phyloP scores from a whole-genome alignment of 164 flowering plant genomes.

The Aristolochia fimbriata region DNA sequence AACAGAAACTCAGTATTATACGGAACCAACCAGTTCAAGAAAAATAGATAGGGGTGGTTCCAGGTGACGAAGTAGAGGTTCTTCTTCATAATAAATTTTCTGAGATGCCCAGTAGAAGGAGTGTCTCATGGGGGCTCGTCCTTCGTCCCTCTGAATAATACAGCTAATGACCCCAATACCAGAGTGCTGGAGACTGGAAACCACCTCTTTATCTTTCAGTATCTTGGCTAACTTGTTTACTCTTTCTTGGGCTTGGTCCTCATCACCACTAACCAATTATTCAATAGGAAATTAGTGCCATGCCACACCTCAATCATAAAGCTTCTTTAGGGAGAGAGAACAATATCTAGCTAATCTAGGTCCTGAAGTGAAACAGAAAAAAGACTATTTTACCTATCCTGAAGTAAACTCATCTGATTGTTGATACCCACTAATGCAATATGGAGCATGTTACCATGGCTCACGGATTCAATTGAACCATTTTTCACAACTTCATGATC shows the following conservation, averaged over 20 bases:
- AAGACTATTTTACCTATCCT: conserved; percentile 64
- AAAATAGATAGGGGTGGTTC: conserved; percentile 98
- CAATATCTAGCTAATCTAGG: too few relatives aligned
- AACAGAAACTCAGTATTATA: not conserved
- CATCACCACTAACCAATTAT: conserved; percentile 69
- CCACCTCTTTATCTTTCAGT: conserved; percentile 71
- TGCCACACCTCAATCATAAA: not conserved
- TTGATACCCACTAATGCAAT: conserved; percentile 88
- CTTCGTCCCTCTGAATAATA: conserved; percentile 98
- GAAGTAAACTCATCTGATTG: conserved; percentile 93
- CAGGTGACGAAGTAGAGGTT: conserved; percentile 87
- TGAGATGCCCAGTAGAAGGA: conserved; percentile 89
- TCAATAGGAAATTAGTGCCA: not conserved
- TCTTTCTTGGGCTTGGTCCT: conserved; percentile 99
- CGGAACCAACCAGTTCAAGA: conserved; percentile 79
- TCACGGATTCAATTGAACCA: conserved; percentile 30
- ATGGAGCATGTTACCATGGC: conserved; percentile 86
- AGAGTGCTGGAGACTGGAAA: conserved; percentile 55
- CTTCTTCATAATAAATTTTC: conserved; percentile 72
- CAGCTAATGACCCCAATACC: conserved; percentile 91
- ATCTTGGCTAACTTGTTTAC: conserved; percentile 82
- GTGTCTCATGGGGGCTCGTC: conserved; percentile 95
- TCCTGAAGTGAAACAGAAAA: not conserved
- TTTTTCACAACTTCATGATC: conserved; percentile 20
- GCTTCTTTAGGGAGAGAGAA: not conserved